Base-by-base conservation (phyloP, 805 yeast genomes). In the Helenozyma baotianmanensis region DNA sequence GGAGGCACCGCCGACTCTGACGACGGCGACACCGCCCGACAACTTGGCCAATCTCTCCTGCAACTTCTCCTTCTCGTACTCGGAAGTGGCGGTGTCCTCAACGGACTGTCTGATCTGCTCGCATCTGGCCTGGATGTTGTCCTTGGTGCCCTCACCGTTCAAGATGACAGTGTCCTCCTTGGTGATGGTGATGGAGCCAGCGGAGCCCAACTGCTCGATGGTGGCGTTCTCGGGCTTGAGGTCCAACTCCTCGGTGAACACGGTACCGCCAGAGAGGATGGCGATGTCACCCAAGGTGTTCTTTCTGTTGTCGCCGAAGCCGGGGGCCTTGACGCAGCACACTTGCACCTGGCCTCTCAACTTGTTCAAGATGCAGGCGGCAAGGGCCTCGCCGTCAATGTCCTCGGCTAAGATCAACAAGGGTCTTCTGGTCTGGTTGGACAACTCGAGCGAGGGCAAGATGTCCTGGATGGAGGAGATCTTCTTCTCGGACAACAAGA, bases 281-380 rank as follows among this genome's bases (percentile, higher is more conserved):
- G 96, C 96, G 63, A 92, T 80, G 64, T 92, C 98, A 48, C 96
- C 96, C 43, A 92, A 71, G 47, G 85, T 88, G 74, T 88, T 88
- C 76, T 86, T 85, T 72, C 97, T 83, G 80, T 92, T 89, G 72
- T 92, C 98, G 64, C 97, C 98, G 56, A 90, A 92, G 33, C 98
- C 98, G 53, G 98, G 98, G 21, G 97, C 96, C 75, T 89, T 90
- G 48, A 92, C 96, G 50, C 92, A 94, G 60, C 92, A 84, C 40
- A 92, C 97, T 67, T 87, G 94, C 41, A 92, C 97, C 72, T 90
- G 97, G 49, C 97, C 97, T 72, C 97, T 84, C 58, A 92, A 76
- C 72, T 92, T 92, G 78, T 92, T 92, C 62, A 92, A 76, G 53
- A 92, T 82, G 68, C 97, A 88, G 46, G 97, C 97, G 50, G 97